Evolutionary conservation across 768 basidiomycete genomes (phyloP).

Genomic region (Leccinum imitatum): DNA sequence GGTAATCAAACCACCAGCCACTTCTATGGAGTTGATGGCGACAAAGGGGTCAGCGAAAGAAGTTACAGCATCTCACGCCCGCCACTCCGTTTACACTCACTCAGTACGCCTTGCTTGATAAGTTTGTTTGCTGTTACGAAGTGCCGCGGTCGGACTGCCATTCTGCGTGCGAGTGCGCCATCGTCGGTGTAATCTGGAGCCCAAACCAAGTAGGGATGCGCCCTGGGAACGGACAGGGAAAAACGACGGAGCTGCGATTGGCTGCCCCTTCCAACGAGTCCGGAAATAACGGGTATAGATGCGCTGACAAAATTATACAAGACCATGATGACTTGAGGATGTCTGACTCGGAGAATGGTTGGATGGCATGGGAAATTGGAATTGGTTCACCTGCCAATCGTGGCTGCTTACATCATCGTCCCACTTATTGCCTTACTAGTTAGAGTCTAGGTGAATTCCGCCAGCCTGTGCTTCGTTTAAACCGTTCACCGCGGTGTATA

Average conservation of each 20-base stretch:
- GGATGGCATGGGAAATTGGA: neutral
- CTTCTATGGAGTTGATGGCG: conserved; percentile 29
- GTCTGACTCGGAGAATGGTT: too few species aligned
- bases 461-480: neutral
- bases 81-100: conserved; percentile 34
- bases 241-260: conserved; percentile 15
- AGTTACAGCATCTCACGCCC: conserved; percentile 10
- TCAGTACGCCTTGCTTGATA: conserved; percentile 46
- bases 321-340: neutral
- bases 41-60: conserved; percentile 4
- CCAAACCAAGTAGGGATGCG: conserved; percentile 45
- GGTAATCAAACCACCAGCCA: conserved; percentile 58
- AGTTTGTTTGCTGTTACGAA: conserved; percentile 43
- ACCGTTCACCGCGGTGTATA: neutral
- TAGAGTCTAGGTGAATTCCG: neutral
- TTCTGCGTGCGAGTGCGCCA: conserved; percentile 54
- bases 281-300: neutral
- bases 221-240: conserved; percentile 7
- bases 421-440: too few species aligned
- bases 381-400: conserved; percentile 11
- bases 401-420: neutral
- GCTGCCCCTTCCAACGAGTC: neutral
- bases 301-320: neutral
- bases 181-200: conserved; percentile 65
- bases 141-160: conserved; percentile 55